Conservation (phyloP, 805 yeast species). For the Yamadazyma scolyti region DNA sequence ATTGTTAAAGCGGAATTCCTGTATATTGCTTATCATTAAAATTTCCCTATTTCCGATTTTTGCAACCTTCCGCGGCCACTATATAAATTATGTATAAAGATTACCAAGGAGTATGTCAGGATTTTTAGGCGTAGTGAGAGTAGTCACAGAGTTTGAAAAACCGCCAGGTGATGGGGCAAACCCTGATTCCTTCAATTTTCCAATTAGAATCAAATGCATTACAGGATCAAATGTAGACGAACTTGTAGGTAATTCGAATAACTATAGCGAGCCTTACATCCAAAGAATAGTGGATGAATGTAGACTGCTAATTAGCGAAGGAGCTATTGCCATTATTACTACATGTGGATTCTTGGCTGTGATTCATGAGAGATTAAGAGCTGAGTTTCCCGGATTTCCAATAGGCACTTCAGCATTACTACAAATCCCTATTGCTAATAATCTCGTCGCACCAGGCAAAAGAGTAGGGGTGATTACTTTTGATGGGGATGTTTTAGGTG, state of each 20-base stretch:
- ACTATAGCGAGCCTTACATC: constrained; percentile 19
- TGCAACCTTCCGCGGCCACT: too few species aligned
- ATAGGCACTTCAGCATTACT: constrained; percentile 27
- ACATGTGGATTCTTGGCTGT: constrained; percentile 34
- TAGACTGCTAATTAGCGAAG: constrained; percentile 18
- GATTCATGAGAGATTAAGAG: constrained; percentile 19
- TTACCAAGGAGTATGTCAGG: too few species aligned
- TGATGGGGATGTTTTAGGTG: constrained; percentile 19
- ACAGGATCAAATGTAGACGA: constrained; percentile 3
- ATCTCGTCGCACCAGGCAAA: constrained; percentile 14
- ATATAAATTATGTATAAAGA: too few species aligned
- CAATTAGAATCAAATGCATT: constrained; percentile 6
- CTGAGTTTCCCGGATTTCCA: constrained; percentile 19
- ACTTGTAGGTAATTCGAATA: constrained; percentile 6
- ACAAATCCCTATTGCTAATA: constrained; percentile 23
- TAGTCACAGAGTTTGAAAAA: constrained; percentile 7
- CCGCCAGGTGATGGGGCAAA: constrained; percentile 11
- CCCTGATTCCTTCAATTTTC: constrained; percentile 8
- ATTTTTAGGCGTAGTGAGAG: constrained; percentile 7
- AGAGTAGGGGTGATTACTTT: constrained; percentile 27
- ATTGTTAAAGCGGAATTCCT: too few species aligned
- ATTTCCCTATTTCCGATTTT: too few species aligned
- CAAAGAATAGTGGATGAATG: constrained; percentile 23
- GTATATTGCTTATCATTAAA: too few species aligned
- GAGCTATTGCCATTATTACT: constrained; percentile 30